Base-by-base conservation (phyloP, 2,329 filamentous ascomycete species). In the Pyrenophora seminiperda region DNA sequence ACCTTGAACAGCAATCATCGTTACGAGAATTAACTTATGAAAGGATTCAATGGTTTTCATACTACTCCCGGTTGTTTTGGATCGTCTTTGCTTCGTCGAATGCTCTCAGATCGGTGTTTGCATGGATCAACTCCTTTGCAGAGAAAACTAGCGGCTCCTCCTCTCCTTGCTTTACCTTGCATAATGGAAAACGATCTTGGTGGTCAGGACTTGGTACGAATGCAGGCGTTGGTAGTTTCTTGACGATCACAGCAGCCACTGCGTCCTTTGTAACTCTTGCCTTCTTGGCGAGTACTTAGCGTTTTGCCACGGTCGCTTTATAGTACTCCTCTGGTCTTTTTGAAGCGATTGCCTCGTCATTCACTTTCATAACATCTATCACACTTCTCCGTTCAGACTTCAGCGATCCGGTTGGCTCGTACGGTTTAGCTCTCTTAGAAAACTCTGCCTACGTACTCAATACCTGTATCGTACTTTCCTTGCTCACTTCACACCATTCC, bases 251-350 rank as follows among this genome's bases (percentile, higher is more conserved):
- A 32, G 11, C 4, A 7, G 2, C 6, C 11, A 32, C 13, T 32
- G 30, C 30, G 13, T 32, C 30, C 6, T 36, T 1, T 20, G 5
- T 15, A 0, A 1, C 3, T 4, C 18, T 10, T n/a, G 17, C 15
- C 0, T 20, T 20, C 17, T n/a, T 36, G 0, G 11, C 17, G 17
- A 13, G 5, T 19, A 10, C 0, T 13, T 6, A 2, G 6, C 3
- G 4, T 36, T 13, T 6, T 20, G 18, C 33, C 3, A 36, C 33
- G 2, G 17, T 13, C 10, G 33, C 15, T 0, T 36, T 11, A 13
- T 36, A 36, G 33, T 20, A 6, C 33, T 20, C 17, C 17, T n/a
- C 18, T 10, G 19, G 5, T 20, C 17, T 36, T n/a, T 1, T 14
- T 0, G 15, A 36, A 22, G 33, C 19, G 0, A 36, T 3, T 11